These are phyloP conservation scores for Dipteronia sinensis DNA, from an alignment of 345 rosid genomes.

Conservation along the genomic window DNA sequence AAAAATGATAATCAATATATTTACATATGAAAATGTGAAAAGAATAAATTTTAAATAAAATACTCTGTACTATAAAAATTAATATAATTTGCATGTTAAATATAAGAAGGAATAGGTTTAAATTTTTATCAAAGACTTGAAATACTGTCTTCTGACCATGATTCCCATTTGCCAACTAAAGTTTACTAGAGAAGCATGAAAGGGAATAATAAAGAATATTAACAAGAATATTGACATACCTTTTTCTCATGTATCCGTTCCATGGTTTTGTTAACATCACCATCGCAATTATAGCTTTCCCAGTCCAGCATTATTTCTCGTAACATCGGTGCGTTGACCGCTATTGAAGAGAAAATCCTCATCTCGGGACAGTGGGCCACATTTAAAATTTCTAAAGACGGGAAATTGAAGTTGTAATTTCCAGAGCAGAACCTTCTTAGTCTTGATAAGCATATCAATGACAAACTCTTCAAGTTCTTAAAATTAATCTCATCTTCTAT, in stretches of 20 bases:
- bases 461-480: background rate
- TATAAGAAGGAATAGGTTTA: too few species aligned
- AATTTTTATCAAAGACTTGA: too few species aligned
- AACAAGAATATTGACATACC: background rate
- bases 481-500: background rate
- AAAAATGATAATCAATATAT: too few species aligned
- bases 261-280: background rate
- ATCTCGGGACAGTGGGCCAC: background rate
- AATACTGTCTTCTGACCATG: too few species aligned
- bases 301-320: background rate
- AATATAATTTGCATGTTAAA: too few species aligned
- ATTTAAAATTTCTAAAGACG: background rate
- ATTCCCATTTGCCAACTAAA: too few species aligned
- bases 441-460: fast-evolving
- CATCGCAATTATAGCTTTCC: background rate
- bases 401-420: background rate
- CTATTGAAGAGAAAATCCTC: background rate
- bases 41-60: too few species aligned
- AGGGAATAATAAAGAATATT: too few species aligned
- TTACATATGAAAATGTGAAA: too few species aligned
- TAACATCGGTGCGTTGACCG: background rate
- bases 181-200: too few species aligned
- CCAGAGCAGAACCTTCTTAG: background rate
- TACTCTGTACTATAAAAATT: too few species aligned
- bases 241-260: background rate